Evolutionary conservation across 2,329 filamentous ascomycete genomes (phyloP), one percentile per base, ranked within the genome.

Genomic region (Didymella exigua): DNA sequence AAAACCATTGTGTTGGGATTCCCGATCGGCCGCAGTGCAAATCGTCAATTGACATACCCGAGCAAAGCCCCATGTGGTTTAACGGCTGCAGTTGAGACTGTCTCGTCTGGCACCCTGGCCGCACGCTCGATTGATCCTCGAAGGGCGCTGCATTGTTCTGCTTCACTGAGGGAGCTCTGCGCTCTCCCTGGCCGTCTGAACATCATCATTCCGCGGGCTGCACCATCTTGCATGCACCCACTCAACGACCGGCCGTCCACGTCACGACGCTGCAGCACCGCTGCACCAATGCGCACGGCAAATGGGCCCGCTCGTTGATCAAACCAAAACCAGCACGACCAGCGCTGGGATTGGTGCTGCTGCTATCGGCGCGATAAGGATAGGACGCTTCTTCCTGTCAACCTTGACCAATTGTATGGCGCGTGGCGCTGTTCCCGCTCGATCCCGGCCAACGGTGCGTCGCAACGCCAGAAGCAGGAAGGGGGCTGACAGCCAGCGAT

Each of bases 391-490:
- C 44, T 50, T 50, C 60, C 56, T 46, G 50, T 55, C 51, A 50
- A 53, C 16, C 40, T 38, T 49, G 49, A 43, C 61, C 62, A 68
- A 68, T n/a, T n/a, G n/a, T n/a, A n/a, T 70, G 53, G 58, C 61
- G 51, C 60, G 47, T 63, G 60, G 62, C 62, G 61, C 56, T 52
- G 47, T 52, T 62, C 62, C 63, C 62, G 62, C 61, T 56, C 24
- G 51, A 58, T 61, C 67, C 64, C 58, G 57, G 60, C 61, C 63
- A 66, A 68, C 67, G 60, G 65, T 61, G 58, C 59, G 59, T 61
- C 58, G 60, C 60, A 62, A 61, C 54, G 42, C 62, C 58, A 43
- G 31, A 47, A 46, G 41, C 38, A 49, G 53, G 42, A 63, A 66
- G 62, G 64, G 63, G 66, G 64, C 65, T 63, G 60, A 61, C 49